Conservation (phyloP, 1,284 basidiomycete species). For the Naganishia liquefaciens region DNA sequence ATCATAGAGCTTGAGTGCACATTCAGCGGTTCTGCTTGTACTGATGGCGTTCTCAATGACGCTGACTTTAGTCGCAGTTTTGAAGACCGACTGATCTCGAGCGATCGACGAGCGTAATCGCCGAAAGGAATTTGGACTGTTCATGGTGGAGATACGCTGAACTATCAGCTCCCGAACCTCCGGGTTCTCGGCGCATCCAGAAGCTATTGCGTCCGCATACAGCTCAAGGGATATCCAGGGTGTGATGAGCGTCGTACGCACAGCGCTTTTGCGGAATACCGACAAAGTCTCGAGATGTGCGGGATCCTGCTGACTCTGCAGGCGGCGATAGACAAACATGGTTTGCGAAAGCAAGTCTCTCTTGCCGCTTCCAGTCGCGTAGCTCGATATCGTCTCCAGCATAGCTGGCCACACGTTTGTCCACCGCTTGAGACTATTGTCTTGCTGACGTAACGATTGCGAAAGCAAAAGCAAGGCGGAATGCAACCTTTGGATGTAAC, state of each 20-base stretch:
- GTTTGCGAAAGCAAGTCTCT: neutral
- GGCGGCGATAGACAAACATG: conserved; percentile 6
- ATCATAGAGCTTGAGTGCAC: conserved; percentile 8
- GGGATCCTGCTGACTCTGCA: neutral
- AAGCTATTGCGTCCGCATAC: neutral
- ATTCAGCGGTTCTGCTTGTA: neutral
- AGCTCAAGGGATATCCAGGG: conserved; percentile 17
- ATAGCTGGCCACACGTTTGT: conserved; percentile 6
- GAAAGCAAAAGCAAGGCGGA: conserved; percentile 13
- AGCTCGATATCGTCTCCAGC: conserved; percentile 7
- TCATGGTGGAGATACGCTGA: conserved; percentile 7
- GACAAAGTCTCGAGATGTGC: neutral
- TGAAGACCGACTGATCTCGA: neutral
- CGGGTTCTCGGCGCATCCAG: neutral
- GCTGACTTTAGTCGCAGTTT: neutral
- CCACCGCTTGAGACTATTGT: conserved; percentile 3
- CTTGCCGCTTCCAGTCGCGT: neutral
- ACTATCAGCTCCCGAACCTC: neutral
- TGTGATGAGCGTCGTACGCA: neutral
- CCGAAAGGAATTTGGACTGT: neutral
- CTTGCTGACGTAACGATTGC: neutral
- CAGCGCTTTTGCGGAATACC: neutral
- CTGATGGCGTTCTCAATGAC: conserved; percentile 14
- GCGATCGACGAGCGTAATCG: neutral
- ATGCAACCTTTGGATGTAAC: neutral